Percentiles rank a stretch among this genome's conserved stretches.
phyloP scores from a whole-genome alignment of 306 rosid species.

The Casuarina equisetifolia region DNA sequence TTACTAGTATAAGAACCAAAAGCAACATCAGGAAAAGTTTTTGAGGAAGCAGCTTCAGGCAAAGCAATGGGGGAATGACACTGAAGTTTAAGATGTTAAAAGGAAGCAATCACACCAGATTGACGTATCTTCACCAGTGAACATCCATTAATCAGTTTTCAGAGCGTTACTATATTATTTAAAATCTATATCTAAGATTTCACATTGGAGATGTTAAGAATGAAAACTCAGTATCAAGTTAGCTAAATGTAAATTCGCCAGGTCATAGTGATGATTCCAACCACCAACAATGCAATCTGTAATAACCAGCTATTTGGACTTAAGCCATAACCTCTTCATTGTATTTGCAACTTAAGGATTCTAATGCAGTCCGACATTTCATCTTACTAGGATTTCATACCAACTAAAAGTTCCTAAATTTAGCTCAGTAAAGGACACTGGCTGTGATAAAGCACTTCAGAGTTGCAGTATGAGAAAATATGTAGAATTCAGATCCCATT shows the following conservation, averaged over 20 bases:
- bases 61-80: not conserved
- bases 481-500: not conserved
- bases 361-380: not conserved
- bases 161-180: not conserved
- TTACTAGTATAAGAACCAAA: not conserved
- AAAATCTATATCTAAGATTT: not conserved
- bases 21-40: not conserved
- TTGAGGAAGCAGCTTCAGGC: not conserved
- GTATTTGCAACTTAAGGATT: not conserved
- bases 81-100: not conserved
- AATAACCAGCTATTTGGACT: not conserved
- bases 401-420: not conserved
- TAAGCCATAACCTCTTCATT: not conserved
- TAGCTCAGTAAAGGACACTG: not conserved
- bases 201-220: not conserved
- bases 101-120: not conserved
- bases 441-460: not conserved
- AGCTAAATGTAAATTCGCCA: not conserved
- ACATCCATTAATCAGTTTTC: not conserved
- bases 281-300: not conserved
- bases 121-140: not conserved
- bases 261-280: not conserved
- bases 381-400: conserved; percentile 15
- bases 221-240: not conserved
- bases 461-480: not conserved